A percentile compares a stretch with the other conserved stretches of the same genome.
These are phyloP conservation scores for Boletus edulis DNA, from an alignment of 768 basidiomycete species.

Conservation along the genomic window DNA sequence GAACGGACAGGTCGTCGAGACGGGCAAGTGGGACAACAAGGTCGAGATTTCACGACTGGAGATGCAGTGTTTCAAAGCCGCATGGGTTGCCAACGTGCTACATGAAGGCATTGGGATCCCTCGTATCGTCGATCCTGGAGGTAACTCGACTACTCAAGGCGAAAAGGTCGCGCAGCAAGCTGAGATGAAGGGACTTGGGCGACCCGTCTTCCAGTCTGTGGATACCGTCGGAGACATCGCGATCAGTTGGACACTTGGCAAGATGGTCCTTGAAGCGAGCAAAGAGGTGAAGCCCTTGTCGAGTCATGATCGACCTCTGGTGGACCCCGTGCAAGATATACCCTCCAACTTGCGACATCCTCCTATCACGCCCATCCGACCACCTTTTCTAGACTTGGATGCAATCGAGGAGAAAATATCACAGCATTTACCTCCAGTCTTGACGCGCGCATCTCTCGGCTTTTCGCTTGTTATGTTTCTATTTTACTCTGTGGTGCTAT, in stretches of 20 bases:
- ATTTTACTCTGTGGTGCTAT: constrained; percentile 47
- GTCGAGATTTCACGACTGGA: constrained; percentile 84
- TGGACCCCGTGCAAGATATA: constrained; percentile 70
- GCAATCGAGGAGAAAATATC: constrained; percentile 62
- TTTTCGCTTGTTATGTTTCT: constrained; percentile 69
- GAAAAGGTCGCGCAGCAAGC: constrained; percentile 77
- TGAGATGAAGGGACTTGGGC: constrained; percentile 75
- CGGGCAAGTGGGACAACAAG: constrained; percentile 65
- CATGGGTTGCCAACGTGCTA: constrained; percentile 94
- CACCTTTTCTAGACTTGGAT: constrained; percentile 56
- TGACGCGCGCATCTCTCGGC: constrained; percentile 64
- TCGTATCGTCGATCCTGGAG: constrained; percentile 81
- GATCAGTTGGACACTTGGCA: constrained; percentile 97
- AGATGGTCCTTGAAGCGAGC: constrained; percentile 98
- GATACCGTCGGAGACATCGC: constrained; percentile 92
- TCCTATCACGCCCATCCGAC: constrained; percentile 63
- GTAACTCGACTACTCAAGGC: constrained; percentile 67
- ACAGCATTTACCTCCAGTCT: constrained; percentile 61
- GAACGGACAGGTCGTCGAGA: constrained; percentile 58
- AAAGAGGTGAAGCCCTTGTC: constrained; percentile 65
- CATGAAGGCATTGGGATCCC: constrained; percentile 97
- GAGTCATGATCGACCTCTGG: constrained; percentile 52
- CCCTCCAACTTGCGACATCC: constrained; percentile 45
- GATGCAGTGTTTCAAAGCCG: constrained; percentile 99
- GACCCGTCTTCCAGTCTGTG: constrained; percentile 87